phyloP scores from a whole-genome alignment of 768 basidiomycete genomes.

The Termitomyces sp. region DNA sequence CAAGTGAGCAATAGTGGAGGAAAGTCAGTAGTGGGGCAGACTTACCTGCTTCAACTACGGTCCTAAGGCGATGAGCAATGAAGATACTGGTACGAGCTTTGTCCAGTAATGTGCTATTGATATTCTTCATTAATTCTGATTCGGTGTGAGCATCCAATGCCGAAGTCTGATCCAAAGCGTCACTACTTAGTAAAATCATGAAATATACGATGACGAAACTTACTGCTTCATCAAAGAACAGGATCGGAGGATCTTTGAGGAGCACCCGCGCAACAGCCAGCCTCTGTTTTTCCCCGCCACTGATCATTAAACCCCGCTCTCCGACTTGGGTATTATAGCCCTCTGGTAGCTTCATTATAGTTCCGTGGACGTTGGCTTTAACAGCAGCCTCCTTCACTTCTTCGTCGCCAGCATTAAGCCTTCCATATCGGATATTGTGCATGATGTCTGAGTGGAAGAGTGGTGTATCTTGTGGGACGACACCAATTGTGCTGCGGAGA shows the following conservation, averaged over 20 bases:
- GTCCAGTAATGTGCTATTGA: conserved; percentile 74
- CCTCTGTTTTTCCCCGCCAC: conserved; percentile 97
- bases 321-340: conserved; percentile 91
- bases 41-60: conserved; percentile 85
- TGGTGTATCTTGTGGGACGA: conserved; percentile 98
- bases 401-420: conserved; percentile 82
- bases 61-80: conserved; percentile 90
- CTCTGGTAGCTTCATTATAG: conserved; percentile 78
- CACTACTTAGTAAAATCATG: background rate
- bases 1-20: background rate
- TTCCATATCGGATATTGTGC: conserved; percentile 94
- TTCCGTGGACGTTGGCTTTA: conserved; percentile 85
- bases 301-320: conserved; percentile 96
- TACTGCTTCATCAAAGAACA: conserved; percentile 99
- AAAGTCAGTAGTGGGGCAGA: background rate
- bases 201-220: conserved; percentile 29
- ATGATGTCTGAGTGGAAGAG: conserved; percentile 94
- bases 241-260: conserved; percentile 90
- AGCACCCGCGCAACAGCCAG: conserved; percentile 91
- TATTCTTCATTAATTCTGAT: conserved; percentile 90
- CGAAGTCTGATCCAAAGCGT: conserved; percentile 63
- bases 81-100: conserved; percentile 91
- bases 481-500: conserved; percentile 75
- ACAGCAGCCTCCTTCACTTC: conserved; percentile 82
- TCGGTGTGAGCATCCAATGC: conserved; percentile 96